These are phyloP conservation scores for Cyclostephanos invisitatus DNA, from an alignment of 108 stramenopile genomes.

Conservation along the genomic window DNA sequence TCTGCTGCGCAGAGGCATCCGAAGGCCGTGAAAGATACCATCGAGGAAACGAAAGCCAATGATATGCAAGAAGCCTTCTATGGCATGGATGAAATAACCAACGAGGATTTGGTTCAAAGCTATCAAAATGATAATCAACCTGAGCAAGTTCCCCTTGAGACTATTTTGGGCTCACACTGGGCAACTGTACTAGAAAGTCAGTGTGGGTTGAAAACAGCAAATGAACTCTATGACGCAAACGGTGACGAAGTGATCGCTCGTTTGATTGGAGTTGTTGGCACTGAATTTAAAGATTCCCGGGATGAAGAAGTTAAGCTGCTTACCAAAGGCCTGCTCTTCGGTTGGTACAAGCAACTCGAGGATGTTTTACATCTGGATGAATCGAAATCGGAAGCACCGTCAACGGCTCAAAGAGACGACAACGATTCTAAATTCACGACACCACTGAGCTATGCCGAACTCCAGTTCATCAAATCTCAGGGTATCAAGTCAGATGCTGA, in stretches of 20 bases:
- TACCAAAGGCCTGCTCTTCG: conserved; percentile 31
- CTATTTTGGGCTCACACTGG: conserved; percentile 12
- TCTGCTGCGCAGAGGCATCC: neutral
- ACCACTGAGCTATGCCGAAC: conserved; percentile 27
- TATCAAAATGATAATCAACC: neutral
- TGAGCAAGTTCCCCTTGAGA: neutral
- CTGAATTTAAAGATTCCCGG: conserved; percentile 7
- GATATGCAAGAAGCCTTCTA: neutral
- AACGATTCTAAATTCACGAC: neutral
- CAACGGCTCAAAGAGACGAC: neutral
- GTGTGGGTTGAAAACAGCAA: conserved; percentile 18
- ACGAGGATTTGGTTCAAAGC: neutral
- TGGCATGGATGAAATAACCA: neutral
- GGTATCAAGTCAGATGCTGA: conserved; percentile 21
- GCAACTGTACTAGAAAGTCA: conserved; percentile 8
- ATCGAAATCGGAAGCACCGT: neutral
- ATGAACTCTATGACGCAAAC: conserved; percentile 19
- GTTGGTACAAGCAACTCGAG: conserved; percentile 22
- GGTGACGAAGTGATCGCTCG: neutral
- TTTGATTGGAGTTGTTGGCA: conserved; percentile 10
- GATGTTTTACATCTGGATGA: conserved; percentile 11
- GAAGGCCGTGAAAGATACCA: neutral
- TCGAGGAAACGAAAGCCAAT: neutral
- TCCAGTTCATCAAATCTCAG: conserved; percentile 19
- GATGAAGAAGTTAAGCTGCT: conserved; percentile 7